Evolutionary conservation across 2,329 filamentous ascomycete species (phyloP), one percentile per base, ranked within the genome.

Genomic region (Alternaria atra): DNA sequence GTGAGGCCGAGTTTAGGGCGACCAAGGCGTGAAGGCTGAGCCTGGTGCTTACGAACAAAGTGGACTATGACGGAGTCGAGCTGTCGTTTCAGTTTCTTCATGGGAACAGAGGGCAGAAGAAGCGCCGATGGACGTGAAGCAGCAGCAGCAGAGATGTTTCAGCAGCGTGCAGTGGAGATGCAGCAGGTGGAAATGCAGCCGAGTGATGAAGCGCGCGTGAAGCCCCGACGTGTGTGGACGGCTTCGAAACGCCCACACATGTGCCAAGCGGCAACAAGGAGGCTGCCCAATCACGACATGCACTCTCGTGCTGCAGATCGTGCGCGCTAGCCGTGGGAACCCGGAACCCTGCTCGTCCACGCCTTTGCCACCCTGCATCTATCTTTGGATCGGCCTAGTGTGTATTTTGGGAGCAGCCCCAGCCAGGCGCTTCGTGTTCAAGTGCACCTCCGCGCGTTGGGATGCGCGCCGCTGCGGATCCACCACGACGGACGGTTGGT

Each of bases 21-120:
- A 57, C 61, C 59, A 58, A 34, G 52, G 32, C 54, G 60, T 46
- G 44, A 55, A 60, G 67, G 67, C 70, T 64, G 70, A 68, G 70
- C 61, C 55, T 60, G 55, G 55, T 53, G 58, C 61, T 69, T 60
- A 61, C 63, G 52, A 81, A 94, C 92, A 81, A 97, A 94, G 79
- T 97, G 92, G 63, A 96, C 81, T 73, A 96, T 90, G 74, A 92
- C 83, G 71, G 91, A 86, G 71, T 70, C 66, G 51, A 69, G 60
- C 60, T 72, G 71, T 34, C 71, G 72, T 63, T 70, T 71, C 64
- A 66, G 66, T 64, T 61, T 64, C 68, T 46, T 69, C 37, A 60
- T 60, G 43, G 40, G 60, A 29, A 50, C 25, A 43, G 35, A 6
- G 17, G 20, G 27, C 52, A 43, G 48, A 39, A 44, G 39, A 40